phyloP scores from a whole-genome alignment of 139 green algal genomes.

The Chlorella sp. region DNA sequence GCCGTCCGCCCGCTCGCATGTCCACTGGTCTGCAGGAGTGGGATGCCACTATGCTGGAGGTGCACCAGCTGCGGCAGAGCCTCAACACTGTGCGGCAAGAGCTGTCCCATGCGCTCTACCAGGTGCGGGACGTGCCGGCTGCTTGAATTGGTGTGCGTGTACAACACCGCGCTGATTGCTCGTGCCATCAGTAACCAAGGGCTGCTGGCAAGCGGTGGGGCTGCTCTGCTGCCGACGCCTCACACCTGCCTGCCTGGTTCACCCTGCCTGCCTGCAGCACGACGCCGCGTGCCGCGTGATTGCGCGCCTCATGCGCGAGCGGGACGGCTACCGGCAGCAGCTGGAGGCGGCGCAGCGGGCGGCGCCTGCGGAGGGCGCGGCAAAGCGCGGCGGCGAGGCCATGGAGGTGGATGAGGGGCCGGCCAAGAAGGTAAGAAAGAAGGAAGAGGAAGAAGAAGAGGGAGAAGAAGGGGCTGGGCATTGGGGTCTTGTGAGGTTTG shows the following conservation, averaged over 20 bases:
- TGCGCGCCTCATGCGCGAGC: conserved; percentile 63
- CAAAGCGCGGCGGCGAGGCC: conserved; percentile 46
- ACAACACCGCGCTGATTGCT: too few relatives aligned
- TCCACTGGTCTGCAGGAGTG: conserved; percentile 74
- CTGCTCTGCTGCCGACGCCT: too few relatives aligned
- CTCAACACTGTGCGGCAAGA: conserved; percentile 83
- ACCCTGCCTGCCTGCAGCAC: conserved; percentile 55
- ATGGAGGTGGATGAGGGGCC: conserved; percentile 15
- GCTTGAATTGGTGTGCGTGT: too few relatives aligned
- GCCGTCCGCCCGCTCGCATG: too few relatives aligned
- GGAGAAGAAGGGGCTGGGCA: too few relatives aligned
- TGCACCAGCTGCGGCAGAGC: conserved; percentile 77
- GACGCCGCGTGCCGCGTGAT: conserved; percentile 83
- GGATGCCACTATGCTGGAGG: conserved; percentile 94
- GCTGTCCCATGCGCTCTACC: conserved; percentile 93
- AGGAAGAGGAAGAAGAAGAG: too few relatives aligned
- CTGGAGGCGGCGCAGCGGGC: conserved; percentile 33
- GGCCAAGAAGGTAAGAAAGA: conserved; percentile 18
- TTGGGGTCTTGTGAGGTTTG: too few relatives aligned
- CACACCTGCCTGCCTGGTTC: too few relatives aligned
- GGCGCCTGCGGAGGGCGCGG: conserved; percentile 25
- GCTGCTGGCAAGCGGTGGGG: too few relatives aligned
- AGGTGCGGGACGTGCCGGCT: conserved; percentile 28
- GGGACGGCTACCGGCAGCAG: conserved; percentile 61
- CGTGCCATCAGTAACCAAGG: too few relatives aligned